Conservation (phyloP, 768 basidiomycete species). For the Tylopilus rubrobrunneus region DNA sequence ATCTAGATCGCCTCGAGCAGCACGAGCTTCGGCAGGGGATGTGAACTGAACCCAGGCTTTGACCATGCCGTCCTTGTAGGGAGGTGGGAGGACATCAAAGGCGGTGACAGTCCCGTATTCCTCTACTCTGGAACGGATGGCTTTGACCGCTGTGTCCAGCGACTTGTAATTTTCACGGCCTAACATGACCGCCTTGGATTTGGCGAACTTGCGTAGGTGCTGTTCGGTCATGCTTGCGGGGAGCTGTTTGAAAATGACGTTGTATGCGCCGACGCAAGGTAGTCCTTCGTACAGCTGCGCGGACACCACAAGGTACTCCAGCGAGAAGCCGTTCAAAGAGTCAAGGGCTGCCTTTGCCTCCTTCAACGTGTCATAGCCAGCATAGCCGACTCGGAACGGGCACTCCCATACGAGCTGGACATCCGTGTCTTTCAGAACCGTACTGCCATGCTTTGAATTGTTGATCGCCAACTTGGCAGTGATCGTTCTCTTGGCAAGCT, state of each 20-base stretch:
- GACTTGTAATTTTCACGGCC: conserved; percentile 45
- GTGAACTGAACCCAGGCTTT: conserved; percentile 56
- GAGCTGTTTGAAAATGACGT: conserved; percentile 55
- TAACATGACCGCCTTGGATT: conserved; percentile 48
- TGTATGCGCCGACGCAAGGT: conserved; percentile 55
- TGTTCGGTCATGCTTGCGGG: conserved; percentile 42
- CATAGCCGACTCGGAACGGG: conserved; percentile 54
- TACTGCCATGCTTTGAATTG: conserved; percentile 32
- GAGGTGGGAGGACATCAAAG: conserved; percentile 48
- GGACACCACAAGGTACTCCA: conserved; percentile 40
- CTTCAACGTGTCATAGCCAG: conserved; percentile 51
- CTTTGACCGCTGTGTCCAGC: conserved; percentile 33
- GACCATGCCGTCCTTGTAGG: conserved; percentile 46
- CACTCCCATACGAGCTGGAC: conserved; percentile 60
- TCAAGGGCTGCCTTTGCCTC: conserved; percentile 51
- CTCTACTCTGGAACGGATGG: conserved; percentile 37
- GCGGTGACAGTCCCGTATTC: conserved; percentile 34
- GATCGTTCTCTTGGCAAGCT: conserved; percentile 38
- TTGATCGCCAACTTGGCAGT: conserved; percentile 44
- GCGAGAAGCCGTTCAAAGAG: conserved; percentile 33
- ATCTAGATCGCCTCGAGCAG: conserved; percentile 47
- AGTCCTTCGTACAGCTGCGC: conserved; percentile 53
- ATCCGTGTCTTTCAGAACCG: conserved; percentile 47
- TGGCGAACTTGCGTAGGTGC: conserved; percentile 43
- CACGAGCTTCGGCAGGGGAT: conserved; percentile 47